Conservation (phyloP, 345 rosid species). For the Brassica napus region DNA sequence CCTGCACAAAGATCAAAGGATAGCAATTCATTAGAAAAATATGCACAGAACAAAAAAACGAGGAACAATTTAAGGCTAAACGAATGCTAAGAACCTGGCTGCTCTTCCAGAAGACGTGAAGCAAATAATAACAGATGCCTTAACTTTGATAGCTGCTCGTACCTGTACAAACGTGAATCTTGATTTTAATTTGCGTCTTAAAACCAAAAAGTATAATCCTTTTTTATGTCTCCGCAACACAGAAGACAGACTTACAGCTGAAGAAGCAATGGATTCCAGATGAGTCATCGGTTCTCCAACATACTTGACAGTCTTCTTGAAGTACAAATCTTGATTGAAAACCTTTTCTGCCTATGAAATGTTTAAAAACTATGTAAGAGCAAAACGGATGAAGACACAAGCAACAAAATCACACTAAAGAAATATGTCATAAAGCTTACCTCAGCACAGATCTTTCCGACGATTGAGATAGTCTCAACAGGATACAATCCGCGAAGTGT, state of each 20-base stretch:
- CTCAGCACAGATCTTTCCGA: conserved; percentile 92
- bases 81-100: conserved; percentile 61
- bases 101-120: conserved; percentile 99
- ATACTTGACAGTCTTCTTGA: conserved; percentile 83
- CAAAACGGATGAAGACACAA: background rate
- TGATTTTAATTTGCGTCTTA: background rate
- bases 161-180: conserved; percentile 49
- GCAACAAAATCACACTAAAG: background rate
- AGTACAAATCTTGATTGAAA: conserved; percentile 86
- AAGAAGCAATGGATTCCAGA: conserved; percentile 95
- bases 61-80: background rate
- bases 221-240: conserved; percentile 10
- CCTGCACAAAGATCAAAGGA: conserved; percentile 45
- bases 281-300: conserved; percentile 98
- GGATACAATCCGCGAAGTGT: conserved; percentile 93
- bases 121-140: conserved; percentile 94
- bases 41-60: background rate
- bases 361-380: background rate
- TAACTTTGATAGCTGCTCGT: conserved; percentile 97
- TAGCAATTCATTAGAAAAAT: background rate
- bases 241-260: conserved; percentile 64
- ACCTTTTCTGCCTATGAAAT: conserved; percentile 87
- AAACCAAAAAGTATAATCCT: background rate
- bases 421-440: conserved; percentile 38
- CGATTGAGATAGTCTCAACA: conserved; percentile 74